A percentile compares a stretch with the other conserved stretches of the same genome.
These are phyloP conservation scores for Ensete glaucum DNA, from an alignment of 176 grass and related monocot genomes.

Conservation along the genomic window DNA sequence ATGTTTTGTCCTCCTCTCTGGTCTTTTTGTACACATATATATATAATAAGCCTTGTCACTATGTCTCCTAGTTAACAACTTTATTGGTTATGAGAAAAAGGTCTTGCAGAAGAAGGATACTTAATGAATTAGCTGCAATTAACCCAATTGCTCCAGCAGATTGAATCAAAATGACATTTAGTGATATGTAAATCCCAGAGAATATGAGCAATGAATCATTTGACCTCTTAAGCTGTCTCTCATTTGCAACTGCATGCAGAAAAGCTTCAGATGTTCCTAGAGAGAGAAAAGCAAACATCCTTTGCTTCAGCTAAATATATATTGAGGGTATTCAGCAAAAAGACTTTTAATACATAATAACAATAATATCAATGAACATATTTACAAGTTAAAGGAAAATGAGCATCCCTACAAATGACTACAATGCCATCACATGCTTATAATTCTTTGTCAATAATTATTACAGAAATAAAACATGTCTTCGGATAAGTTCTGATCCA, in stretches of 20 bases:
- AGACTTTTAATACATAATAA: neutral
- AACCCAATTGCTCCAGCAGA: constrained; percentile 72
- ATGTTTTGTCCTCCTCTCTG: constrained; percentile 36
- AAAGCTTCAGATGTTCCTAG: constrained; percentile 93
- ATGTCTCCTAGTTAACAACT: neutral
- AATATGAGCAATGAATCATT: constrained; percentile 79
- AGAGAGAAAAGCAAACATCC: constrained; percentile 6
- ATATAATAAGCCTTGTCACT: neutral
- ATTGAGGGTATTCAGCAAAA: neutral
- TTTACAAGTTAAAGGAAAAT: neutral
- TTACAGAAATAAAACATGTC: no score
- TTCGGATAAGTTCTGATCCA: no score
- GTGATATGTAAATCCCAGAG: constrained; percentile 71
- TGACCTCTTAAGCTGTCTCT: constrained; percentile 76
- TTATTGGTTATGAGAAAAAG: neutral
- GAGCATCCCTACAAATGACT: no score
- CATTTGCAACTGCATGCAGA: constrained; percentile 86
- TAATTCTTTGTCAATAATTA: no score
- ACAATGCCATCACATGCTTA: no score
- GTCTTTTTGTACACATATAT: no score
- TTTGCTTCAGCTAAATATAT: neutral
- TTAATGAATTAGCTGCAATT: constrained; percentile 82
- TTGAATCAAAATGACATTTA: constrained; percentile 71
- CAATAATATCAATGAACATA: neutral
- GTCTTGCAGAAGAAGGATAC: constrained; percentile 55